Conservation (phyloP, 768 basidiomycete genomes). For the Crucibulum laeve region DNA sequence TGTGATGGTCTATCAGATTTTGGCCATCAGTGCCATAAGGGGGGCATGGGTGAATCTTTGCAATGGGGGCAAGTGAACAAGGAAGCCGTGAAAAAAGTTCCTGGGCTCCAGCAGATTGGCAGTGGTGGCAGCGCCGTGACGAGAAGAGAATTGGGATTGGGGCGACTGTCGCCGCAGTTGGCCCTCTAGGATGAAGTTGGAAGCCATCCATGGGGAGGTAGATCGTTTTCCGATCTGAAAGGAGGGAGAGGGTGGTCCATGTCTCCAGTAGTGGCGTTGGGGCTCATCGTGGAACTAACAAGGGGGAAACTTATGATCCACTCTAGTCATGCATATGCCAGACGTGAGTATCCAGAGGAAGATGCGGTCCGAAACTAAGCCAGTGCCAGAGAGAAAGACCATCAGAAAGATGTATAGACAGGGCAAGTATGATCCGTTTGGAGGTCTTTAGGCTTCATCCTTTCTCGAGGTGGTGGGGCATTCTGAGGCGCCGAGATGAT, state of each 20-base stretch:
- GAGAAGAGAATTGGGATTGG: background rate
- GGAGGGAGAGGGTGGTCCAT: too few species aligned
- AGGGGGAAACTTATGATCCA: background rate
- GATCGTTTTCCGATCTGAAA: too few species aligned
- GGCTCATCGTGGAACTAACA: too few species aligned
- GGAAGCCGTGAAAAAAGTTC: background rate
- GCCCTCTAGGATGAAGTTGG: background rate
- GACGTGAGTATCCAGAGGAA: too few species aligned
- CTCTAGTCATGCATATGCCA: background rate
- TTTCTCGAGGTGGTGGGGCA: too few species aligned
- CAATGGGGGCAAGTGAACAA: background rate
- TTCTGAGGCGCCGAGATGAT: too few species aligned
- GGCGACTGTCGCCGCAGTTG: background rate
- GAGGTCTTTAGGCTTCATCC: too few species aligned
- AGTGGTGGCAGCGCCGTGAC: background rate
- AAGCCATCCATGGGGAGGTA: too few species aligned
- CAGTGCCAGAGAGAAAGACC: background rate
- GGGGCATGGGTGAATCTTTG: background rate
- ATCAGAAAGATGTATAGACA: constrained; percentile 4
- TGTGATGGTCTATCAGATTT: background rate
- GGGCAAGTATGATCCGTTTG: constrained; percentile 6
- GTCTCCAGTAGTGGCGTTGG: too few species aligned
- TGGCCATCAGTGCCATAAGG: background rate
- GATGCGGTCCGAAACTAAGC: background rate
- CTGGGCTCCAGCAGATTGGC: background rate